Percentiles rank a stretch among this genome's conserved stretches.
Conservation (phyloP, 2,329 filamentous ascomycete genomes). For the Penicillium sp. region DNA sequence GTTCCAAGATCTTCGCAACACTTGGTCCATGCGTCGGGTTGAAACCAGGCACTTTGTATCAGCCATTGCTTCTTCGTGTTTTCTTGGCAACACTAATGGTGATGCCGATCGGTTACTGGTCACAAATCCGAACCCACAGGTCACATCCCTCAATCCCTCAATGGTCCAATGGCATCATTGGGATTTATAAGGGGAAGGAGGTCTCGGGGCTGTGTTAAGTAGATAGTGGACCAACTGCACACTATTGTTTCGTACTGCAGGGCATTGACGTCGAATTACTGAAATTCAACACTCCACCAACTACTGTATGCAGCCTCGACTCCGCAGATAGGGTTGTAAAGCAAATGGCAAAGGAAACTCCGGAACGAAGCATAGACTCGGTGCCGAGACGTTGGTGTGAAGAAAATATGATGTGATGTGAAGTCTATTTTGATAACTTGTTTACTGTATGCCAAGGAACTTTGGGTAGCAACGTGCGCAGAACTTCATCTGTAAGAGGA, state of each 20-base stretch:
- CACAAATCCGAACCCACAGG: background rate
- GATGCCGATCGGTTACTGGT: background rate
- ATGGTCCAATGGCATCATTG: background rate
- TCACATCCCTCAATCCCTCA: background rate
- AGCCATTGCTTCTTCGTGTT: constrained; percentile 1
- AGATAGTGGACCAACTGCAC: background rate
- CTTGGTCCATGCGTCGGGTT: constrained; percentile 17
- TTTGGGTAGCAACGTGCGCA: background rate
- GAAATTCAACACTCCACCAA: background rate
- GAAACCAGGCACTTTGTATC: constrained; percentile 8
- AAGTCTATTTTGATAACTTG: background rate
- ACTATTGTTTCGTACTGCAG: background rate
- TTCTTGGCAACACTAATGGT: constrained; percentile 3
- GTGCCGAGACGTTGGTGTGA: background rate
- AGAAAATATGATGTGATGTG: background rate
- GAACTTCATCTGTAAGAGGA: background rate
- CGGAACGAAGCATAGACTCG: background rate
- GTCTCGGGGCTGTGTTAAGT: background rate
- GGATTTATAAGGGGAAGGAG: background rate
- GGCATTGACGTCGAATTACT: background rate
- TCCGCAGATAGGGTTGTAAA: background rate
- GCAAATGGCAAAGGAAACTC: background rate
- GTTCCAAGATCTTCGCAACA: background rate
- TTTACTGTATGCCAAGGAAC: background rate
- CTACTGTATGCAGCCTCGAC: background rate